A percentile compares a stretch with the other conserved stretches of the same genome.
phyloP scores from a whole-genome alignment of 305 asterid genomes.

The Solanum hybrid region DNA sequence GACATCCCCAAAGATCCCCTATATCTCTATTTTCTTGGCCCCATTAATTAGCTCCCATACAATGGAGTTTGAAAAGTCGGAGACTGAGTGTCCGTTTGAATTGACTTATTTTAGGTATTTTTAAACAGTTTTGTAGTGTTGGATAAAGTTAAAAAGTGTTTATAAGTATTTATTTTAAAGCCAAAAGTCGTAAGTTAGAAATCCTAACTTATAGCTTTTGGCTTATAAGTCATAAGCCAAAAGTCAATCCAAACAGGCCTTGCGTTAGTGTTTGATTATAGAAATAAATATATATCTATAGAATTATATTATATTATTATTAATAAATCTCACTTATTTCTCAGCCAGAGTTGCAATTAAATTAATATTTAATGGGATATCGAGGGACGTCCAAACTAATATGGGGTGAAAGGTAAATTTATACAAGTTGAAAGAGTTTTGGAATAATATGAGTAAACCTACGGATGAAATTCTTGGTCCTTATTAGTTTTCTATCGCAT shows the following conservation, averaged over 20 bases:
- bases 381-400: not conserved
- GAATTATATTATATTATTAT: not conserved
- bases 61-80: not conserved
- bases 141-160: too few species aligned
- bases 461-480: not conserved
- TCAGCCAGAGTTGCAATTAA: not conserved
- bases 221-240: too few species aligned
- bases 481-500: not conserved
- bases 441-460: not conserved
- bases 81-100: not conserved
- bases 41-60: not conserved
- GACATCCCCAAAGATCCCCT: not conserved
- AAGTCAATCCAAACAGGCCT: too few species aligned
- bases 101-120: too few species aligned
- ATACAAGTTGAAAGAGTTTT: not conserved
- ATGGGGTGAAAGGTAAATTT: not conserved
- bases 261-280: not conserved
- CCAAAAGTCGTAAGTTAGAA: too few species aligned
- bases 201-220: too few species aligned
- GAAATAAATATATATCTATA: too few species aligned
- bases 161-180: too few species aligned
- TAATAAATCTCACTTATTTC: not conserved
- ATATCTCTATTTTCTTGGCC: not conserved
- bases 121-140: too few species aligned
- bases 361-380: too few species aligned